These are phyloP conservation scores for Pichia terricola DNA, from an alignment of 1,139 yeast species.

Conservation along the genomic window DNA sequence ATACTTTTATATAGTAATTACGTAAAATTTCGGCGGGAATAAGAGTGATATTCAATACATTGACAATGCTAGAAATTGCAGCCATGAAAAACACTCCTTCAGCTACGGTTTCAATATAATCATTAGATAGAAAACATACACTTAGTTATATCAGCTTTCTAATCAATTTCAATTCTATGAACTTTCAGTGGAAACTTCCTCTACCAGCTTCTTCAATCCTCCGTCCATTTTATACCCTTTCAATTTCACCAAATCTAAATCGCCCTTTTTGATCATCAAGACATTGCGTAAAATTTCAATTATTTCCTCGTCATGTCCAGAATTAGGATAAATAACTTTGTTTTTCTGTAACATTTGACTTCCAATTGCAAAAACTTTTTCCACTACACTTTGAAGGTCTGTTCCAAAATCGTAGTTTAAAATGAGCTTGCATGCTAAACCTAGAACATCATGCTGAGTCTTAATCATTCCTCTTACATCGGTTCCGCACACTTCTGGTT, in stretches of 20 bases:
- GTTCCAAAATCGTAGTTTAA: conserved; percentile 36
- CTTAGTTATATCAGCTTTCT: no score
- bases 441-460: conserved; percentile 59
- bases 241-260: conserved; percentile 20
- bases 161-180: no score
- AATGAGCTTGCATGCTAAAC: conserved; percentile 62
- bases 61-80: no score
- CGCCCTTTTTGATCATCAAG: conserved; percentile 35
- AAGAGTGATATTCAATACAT: no score
- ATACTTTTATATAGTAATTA: no score
- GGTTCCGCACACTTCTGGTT: conserved; percentile 56
- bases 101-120: no score
- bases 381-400: conserved; percentile 17
- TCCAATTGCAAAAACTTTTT: conserved; percentile 19
- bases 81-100: no score
- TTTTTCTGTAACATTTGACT: conserved; percentile 22
- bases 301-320: conserved; percentile 43
- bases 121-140: no score
- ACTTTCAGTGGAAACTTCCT: conserved; percentile 7
- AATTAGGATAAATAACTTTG: conserved; percentile 8
- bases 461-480: conserved; percentile 55
- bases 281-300: conserved; percentile 57
- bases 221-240: conserved; percentile 18
- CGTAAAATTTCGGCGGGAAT: no score
- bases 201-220: conserved; percentile 16